Percentiles rank a stretch among this genome's conserved stretches.
Evolutionary conservation across 495 filamentous ascomycete species (phyloP).

Genomic region (Pseudomonodictys pantanalensis): DNA sequence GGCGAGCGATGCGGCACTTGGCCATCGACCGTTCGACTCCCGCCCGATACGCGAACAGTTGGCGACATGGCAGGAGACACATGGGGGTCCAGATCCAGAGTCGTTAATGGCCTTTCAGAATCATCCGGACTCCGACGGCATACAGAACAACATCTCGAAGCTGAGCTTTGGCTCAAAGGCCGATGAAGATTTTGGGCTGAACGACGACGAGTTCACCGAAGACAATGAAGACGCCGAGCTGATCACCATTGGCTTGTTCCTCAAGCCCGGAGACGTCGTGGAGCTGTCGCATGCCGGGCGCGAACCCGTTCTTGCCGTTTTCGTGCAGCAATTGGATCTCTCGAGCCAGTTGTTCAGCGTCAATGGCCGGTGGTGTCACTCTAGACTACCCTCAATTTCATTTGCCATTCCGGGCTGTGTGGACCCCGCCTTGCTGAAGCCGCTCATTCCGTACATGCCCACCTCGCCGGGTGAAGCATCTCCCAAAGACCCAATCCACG

Average conservation of each 20-base stretch:
- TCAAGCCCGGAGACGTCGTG: constrained; percentile 72
- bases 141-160: constrained; percentile 29
- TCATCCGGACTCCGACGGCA: constrained; percentile 6
- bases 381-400: constrained; percentile 44
- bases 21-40: background rate
- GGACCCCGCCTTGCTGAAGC: constrained; percentile 52
- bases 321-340: constrained; percentile 59
- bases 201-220: constrained; percentile 11
- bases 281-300: constrained; percentile 56
- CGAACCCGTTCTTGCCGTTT: constrained; percentile 61
- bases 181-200: constrained; percentile 8
- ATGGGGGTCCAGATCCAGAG: constrained; percentile 30
- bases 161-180: constrained; percentile 13
- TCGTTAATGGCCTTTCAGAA: constrained; percentile 22
- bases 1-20: background rate
- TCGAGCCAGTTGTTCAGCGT: constrained; percentile 70
- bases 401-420: constrained; percentile 68
- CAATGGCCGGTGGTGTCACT: constrained; percentile 70
- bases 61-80: constrained; percentile 39
- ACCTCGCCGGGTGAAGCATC: constrained; percentile 41
- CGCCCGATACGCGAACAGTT: constrained; percentile 41
- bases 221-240: constrained; percentile 13
- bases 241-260: constrained; percentile 29
- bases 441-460: constrained; percentile 64
- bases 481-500: constrained; percentile 45